Percentiles rank a stretch among this genome's conserved stretches.
Evolutionary conservation across 352 stramenopile species (phyloP).

Genomic region (Globisporangium cystogenes): DNA sequence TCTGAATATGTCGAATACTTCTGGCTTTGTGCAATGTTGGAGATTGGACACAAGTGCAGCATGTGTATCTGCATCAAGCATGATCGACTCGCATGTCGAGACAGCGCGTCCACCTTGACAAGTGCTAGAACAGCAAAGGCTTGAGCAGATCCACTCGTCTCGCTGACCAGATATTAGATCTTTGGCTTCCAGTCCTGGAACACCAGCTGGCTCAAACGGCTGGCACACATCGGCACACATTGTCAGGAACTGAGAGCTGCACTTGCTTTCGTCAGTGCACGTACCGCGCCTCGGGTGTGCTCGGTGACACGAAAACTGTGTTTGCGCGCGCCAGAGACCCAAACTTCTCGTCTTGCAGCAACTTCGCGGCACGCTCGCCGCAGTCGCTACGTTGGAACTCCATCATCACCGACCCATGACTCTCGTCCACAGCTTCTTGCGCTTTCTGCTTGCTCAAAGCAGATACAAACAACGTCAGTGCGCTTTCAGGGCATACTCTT

Average conservation of each 20-base stretch:
- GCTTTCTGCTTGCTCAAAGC: conserved; percentile 22
- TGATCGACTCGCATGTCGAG: too few relatives aligned
- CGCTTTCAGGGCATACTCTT: too few relatives aligned
- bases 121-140: too few relatives aligned
- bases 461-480: too few relatives aligned
- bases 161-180: conserved; percentile 15
- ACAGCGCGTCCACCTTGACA: too few relatives aligned
- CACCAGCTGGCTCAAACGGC: conserved; percentile 32
- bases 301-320: conserved; percentile 24
- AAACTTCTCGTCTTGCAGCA: conserved; percentile 19
- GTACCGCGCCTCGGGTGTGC: conserved; percentile 25
- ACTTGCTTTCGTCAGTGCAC: neutral
- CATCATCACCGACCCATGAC: conserved; percentile 42
- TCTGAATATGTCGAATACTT: too few relatives aligned
- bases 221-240: conserved; percentile 6
- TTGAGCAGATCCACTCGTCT: too few relatives aligned
- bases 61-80: too few relatives aligned
- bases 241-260: too few relatives aligned
- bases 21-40: too few relatives aligned
- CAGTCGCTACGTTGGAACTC: conserved; percentile 40
- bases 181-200: conserved; percentile 50
- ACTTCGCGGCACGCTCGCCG: conserved; percentile 13
- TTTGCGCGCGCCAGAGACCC: conserved; percentile 11
- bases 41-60: too few relatives aligned
- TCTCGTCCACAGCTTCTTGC: conserved; percentile 17